Evolutionary conservation across 2,329 filamentous ascomycete genomes (phyloP).

Genomic region (Fusarium stilboides): DNA sequence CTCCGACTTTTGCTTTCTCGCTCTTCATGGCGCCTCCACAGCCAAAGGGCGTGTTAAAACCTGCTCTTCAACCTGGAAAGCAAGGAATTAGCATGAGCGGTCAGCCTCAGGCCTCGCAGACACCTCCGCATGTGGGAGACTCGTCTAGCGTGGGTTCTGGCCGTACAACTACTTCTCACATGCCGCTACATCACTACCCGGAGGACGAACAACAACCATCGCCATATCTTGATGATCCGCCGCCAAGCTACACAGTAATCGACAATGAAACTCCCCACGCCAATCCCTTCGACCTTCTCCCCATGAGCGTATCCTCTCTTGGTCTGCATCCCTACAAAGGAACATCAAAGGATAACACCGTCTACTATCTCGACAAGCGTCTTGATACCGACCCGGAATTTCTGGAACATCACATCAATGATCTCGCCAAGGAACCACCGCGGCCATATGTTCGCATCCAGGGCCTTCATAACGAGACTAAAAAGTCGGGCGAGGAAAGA

Average conservation of each 20-base stretch:
- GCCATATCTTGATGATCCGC: slow-evolving; percentile 36
- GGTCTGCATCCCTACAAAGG: slow-evolving; percentile 50
- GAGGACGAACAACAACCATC: slow-evolving; percentile 26
- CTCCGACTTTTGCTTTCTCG: slow-evolving; percentile 12
- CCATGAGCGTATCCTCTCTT: slow-evolving; percentile 32
- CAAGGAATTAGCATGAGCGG: slow-evolving; percentile 23
- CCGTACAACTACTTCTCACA: slow-evolving; percentile 35
- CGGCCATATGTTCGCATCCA: slow-evolving; percentile 67
- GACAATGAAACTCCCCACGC: slow-evolving; percentile 38
- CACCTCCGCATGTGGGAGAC: slow-evolving; percentile 26
- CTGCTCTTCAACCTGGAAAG: not conserved
- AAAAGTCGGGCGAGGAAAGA: slow-evolving; percentile 62
- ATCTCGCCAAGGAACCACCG: slow-evolving; percentile 65
- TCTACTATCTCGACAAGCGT: slow-evolving; percentile 61
- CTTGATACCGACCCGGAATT: slow-evolving; percentile 62
- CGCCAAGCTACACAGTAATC: slow-evolving; percentile 41
- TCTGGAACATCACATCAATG: slow-evolving; percentile 62
- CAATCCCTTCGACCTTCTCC: slow-evolving; percentile 32
- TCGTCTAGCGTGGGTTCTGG: slow-evolving; percentile 32
- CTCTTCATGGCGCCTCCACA: slow-evolving; percentile 6
- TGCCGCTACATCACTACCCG: slow-evolving; percentile 44
- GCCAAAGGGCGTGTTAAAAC: slow-evolving; percentile 13
- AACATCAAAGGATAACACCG: slow-evolving; percentile 54
- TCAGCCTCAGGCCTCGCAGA: slow-evolving; percentile 22
- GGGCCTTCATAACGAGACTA: slow-evolving; percentile 67